A percentile compares a stretch with the other conserved stretches of the same genome.
These are phyloP conservation scores for Malassezia japonica DNA, from an alignment of 1,284 basidiomycete genomes.

Conservation along the genomic window DNA sequence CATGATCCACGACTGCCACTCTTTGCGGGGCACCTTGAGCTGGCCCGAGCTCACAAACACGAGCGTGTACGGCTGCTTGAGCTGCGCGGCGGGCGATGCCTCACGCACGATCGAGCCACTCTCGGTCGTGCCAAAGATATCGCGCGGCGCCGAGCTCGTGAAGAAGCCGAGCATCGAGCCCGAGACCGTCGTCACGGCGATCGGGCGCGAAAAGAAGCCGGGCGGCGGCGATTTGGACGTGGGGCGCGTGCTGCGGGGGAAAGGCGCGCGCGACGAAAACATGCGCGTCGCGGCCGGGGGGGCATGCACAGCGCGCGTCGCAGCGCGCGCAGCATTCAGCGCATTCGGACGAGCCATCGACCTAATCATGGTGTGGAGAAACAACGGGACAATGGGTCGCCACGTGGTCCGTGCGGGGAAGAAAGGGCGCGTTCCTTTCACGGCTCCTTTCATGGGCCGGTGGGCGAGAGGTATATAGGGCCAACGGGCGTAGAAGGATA, in stretches of 20 bases:
- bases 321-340: no score
- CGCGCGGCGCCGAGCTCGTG: neutral
- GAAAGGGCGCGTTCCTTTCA: neutral
- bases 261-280: no score
- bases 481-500: neutral
- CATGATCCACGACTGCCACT: slow-evolving; percentile 19
- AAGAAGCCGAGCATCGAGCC: slow-evolving; percentile 14
- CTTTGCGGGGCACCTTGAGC: slow-evolving; percentile 5
- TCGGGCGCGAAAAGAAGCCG: neutral
- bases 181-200: neutral
- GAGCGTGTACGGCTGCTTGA: slow-evolving; percentile 19
- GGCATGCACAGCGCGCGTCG: no score
- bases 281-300: no score
- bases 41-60: slow-evolving; percentile 12
- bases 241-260: no score
- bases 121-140: slow-evolving; percentile 11
- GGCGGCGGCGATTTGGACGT: no score
- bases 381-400: neutral
- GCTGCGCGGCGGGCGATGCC: slow-evolving; percentile 13
- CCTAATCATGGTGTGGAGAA: slow-evolving; percentile 12
- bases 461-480: slow-evolving; percentile 8
- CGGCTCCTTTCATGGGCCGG: neutral
- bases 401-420: slow-evolving; percentile 12
- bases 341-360: no score
- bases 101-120: slow-evolving; percentile 14